A percentile compares a stretch with the other conserved stretches of the same genome.
Evolutionary conservation across 2,329 filamentous ascomycete species (phyloP).

Genomic region (Laburnicola sp.): DNA sequence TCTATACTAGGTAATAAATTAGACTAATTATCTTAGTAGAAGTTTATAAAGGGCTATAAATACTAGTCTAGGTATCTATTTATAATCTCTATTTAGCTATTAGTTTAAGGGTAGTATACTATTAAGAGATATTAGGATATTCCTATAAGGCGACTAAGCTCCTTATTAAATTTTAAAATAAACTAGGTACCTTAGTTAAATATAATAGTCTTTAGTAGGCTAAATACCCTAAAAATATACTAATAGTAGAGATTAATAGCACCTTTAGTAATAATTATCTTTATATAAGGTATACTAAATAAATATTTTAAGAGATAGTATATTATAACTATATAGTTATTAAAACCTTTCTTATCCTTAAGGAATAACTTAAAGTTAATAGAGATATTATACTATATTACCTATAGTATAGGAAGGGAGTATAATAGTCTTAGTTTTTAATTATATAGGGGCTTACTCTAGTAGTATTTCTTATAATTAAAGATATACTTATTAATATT

Average conservation of each 20-base stretch:
- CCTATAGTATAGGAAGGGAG: not conserved
- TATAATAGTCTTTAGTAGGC: not conserved
- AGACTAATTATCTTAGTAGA: conserved; percentile 4
- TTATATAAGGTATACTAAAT: not conserved
- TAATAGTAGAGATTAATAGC: not conserved
- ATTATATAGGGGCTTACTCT: not conserved
- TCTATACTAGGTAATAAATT: not conserved
- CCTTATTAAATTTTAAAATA: not conserved
- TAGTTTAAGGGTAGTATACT: not conserved
- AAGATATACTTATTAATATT: too few species aligned
- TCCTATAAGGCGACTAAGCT: conserved; percentile 1
- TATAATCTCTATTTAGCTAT: conserved; percentile 9
- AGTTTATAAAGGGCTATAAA: not conserved
- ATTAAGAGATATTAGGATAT: not conserved
- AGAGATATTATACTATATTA: not conserved
- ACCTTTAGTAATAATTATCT: not conserved
- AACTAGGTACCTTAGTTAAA: conserved; percentile 1
- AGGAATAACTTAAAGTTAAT: too few species aligned
- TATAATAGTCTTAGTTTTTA: not conserved
- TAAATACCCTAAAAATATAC: not conserved
- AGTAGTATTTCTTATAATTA: not conserved
- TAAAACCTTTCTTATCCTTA: not conserved
- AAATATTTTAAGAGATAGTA: not conserved
- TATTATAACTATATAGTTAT: not conserved
- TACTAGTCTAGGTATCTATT: conserved; percentile 4